Evolutionary conservation across 371 early-diverging fungal genomes (phyloP), one percentile per base, ranked within the genome.

Genomic region (Mortierella sp.): DNA sequence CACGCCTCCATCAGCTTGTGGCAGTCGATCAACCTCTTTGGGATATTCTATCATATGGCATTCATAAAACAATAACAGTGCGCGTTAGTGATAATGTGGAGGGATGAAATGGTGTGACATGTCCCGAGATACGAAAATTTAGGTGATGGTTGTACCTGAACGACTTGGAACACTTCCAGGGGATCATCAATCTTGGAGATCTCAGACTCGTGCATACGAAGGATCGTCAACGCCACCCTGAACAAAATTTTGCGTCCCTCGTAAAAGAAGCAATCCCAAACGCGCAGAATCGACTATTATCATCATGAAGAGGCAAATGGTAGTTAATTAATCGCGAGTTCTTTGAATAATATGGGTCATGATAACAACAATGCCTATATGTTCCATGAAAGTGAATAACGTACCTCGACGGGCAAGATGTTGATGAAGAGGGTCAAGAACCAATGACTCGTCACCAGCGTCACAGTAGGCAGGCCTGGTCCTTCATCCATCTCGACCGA

Each of bases 201-300:
- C 46, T 91, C 88, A 24, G 90, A 84, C 74, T 96, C 95, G 82
- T 95, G 94, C 74, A 95, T 83, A 73, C 94, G 92, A 70, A 97
- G 90, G 48, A 97, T 91, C 7, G 96, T 94, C 16, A 97, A 88
- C 7, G 96, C 95, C 10, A 96, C 92, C 4, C 97, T 92, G 83
- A 95, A 94, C 27, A 96, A 79, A 11, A 95, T 93, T 76, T 94
- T 95, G 79, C 94, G 94, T 35, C 96, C 96, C 78, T 97, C 96
- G 83, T 95, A 96, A 80, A 95, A 94, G 70, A 96, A 93, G 76
- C 94, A 93, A 91, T 96, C 97, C 96, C 97, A 96, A 10, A 96
- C 94, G 41, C 97, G 92, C 7, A 96, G 88, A 11, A 95, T 93
- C 43, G 95, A 93, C 91, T 93, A 87, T 18, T 32, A 4, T 70